These are phyloP conservation scores for Xerocomus potaroensis DNA, from an alignment of 768 basidiomycete species.

Conservation along the genomic window DNA sequence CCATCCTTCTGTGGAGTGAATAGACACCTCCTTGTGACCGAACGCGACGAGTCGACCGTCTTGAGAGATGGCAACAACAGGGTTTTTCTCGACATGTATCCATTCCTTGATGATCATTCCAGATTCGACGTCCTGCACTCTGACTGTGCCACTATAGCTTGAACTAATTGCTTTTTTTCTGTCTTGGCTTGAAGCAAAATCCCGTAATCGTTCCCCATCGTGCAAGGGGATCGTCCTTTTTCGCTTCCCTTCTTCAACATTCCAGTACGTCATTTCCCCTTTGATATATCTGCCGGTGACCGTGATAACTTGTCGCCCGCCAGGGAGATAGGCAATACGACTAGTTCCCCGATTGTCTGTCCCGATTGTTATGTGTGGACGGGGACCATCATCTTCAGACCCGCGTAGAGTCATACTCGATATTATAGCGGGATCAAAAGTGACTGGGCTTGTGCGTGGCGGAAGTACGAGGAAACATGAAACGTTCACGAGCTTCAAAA, in stretches of 20 bases:
- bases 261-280: not conserved
- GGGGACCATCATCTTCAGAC: not conserved
- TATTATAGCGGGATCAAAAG: too few species aligned
- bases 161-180: slow-evolving; percentile 2
- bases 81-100: not conserved
- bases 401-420: not conserved
- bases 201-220: not conserved
- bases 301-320: not conserved
- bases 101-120: not conserved
- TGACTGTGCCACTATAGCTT: not conserved
- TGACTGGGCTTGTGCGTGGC: too few species aligned
- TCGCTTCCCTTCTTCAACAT: not conserved
- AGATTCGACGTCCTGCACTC: slow-evolving; percentile 3
- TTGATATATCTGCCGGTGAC: too few species aligned
- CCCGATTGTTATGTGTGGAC: not conserved
- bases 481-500: too few species aligned
- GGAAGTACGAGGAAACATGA: too few species aligned
- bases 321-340: not conserved
- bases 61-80: not conserved
- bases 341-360: not conserved
- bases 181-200: not conserved
- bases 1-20: not conserved
- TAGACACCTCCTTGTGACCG: not conserved
- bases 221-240: not conserved
- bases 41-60: slow-evolving; percentile 1